phyloP scores from a whole-genome alignment of 148 eudicot species.

The Talinum fruticosum region DNA sequence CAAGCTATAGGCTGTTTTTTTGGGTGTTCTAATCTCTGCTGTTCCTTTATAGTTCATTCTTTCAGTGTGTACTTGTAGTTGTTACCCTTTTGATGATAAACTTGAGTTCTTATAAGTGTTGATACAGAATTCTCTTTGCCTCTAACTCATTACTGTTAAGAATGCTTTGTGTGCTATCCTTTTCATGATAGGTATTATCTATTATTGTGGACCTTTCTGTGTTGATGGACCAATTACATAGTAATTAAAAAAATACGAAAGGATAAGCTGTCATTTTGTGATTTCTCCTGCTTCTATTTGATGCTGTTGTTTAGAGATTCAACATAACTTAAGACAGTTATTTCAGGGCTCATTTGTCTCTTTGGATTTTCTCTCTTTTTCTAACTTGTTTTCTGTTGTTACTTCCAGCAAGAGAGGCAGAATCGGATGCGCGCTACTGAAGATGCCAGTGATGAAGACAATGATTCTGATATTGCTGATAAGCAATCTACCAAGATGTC shows the following conservation, averaged over 20 bases:
- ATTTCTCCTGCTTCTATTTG: neutral
- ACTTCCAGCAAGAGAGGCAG: constrained; percentile 72
- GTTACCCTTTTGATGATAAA: neutral
- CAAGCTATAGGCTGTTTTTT: too few species aligned
- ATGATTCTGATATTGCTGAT: constrained; percentile 41
- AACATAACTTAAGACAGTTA: neutral
- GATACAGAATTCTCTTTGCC: neutral
- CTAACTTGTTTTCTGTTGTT: constrained; percentile 12
- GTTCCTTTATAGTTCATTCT: neutral
- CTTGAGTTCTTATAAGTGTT: neutral
- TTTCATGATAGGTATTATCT: too few species aligned
- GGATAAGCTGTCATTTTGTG: neutral
- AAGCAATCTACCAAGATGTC: constrained; percentile 30
- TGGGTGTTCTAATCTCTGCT: too few species aligned
- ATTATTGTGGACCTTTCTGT: neutral
- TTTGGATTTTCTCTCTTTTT: neutral
- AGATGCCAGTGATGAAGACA: constrained; percentile 69
- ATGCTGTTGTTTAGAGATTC: neutral
- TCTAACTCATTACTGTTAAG: neutral
- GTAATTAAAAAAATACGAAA: neutral
- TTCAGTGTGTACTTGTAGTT: neutral
- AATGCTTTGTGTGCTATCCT: too few species aligned
- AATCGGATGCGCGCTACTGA: constrained; percentile 80
- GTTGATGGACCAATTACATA: neutral
- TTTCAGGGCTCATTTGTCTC: neutral